Percentiles rank a stretch among this genome's conserved stretches.
These are phyloP conservation scores for Lactifluus piperatus DNA, from an alignment of 768 basidiomycete genomes.

Conservation along the genomic window DNA sequence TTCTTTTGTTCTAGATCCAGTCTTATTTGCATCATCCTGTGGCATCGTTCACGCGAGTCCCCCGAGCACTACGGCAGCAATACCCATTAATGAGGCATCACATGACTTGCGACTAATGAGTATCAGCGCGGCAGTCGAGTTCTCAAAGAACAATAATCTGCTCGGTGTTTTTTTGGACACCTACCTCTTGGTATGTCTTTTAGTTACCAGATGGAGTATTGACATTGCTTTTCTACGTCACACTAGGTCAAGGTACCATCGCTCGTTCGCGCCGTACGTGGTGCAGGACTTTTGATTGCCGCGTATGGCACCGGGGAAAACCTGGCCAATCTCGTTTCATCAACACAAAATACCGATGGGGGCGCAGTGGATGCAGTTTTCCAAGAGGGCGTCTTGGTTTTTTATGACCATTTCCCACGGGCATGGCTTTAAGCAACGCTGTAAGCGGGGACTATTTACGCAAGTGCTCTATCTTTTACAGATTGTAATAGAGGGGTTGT, in stretches of 20 bases:
- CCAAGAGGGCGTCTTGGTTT: conserved; percentile 54
- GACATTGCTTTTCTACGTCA: conserved; percentile 10
- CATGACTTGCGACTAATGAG: conserved; percentile 49
- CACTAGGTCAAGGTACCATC: conserved; percentile 82
- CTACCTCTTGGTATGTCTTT: conserved; percentile 64
- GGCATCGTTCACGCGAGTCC: conserved; percentile 44
- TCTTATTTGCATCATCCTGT: conserved; percentile 88
- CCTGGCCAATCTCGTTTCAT: conserved; percentile 27
- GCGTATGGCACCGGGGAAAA: conserved; percentile 58
- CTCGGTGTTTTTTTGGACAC: conserved; percentile 88
- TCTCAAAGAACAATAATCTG: conserved; percentile 86
- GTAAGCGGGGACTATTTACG: conserved; percentile 14
- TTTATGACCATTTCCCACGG: conserved; percentile 60
- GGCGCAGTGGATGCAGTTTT: conserved; percentile 64
- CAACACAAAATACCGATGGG: conserved; percentile 31
- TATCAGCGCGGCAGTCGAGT: conserved; percentile 86
- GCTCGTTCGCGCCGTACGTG: conserved; percentile 80
- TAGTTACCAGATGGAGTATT: background rate
- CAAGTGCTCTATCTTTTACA: conserved; percentile 10
- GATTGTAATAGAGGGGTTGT: conserved; percentile 17
- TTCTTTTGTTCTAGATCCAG: conserved; percentile 56
- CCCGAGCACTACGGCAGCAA: conserved; percentile 32
- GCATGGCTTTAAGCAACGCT: conserved; percentile 32
- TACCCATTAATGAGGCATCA: conserved; percentile 31
- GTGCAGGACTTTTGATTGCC: conserved; percentile 80